Evolutionary conservation across 768 basidiomycete species (phyloP).

Genomic region (Tricholoma bakamatsutake): DNA sequence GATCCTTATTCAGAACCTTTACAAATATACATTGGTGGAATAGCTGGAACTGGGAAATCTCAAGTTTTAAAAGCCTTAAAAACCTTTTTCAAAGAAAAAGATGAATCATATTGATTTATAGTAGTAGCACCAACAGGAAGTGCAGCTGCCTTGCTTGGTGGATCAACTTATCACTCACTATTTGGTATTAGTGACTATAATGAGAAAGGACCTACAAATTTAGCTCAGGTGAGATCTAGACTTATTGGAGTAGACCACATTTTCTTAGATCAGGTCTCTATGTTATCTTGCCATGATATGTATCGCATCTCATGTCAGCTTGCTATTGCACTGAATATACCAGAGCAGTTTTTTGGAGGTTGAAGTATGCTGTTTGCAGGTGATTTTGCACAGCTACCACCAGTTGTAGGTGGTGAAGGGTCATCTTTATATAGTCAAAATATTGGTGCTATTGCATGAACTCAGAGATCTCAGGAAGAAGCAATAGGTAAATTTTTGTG

Average conservation of each 20-base stretch:
- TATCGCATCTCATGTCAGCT: slow-evolving; percentile 7
- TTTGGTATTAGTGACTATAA: too few relatives aligned
- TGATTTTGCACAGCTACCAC: slow-evolving; percentile 1
- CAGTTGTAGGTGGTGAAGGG: background rate
- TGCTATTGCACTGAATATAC: slow-evolving; percentile 12
- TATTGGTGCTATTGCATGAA: background rate
- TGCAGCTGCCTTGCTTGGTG: too few relatives aligned
- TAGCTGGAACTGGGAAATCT: too few relatives aligned
- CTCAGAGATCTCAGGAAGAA: background rate
- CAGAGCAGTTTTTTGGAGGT: slow-evolving; percentile 25
- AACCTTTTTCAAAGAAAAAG: too few relatives aligned
- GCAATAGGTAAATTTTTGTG: slow-evolving; percentile 16
- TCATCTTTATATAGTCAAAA: too few relatives aligned
- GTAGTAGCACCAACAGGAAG: too few relatives aligned
- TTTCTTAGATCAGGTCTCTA: slow-evolving; percentile 23
- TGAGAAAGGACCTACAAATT: too few relatives aligned
- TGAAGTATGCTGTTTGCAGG: slow-evolving; percentile 16
- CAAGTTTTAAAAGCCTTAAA: too few relatives aligned
- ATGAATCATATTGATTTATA: too few relatives aligned
- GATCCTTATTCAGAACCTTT: too few relatives aligned
- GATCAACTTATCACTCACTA: too few relatives aligned
- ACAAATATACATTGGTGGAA: too few relatives aligned
- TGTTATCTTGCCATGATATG: slow-evolving; percentile 28
- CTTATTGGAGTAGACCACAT: slow-evolving; percentile 24
- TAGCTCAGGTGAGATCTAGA: slow-evolving; percentile 3